Evolutionary conservation across 2,329 filamentous ascomycete genomes (phyloP).

Genomic region (Paraphoma sp.): DNA sequence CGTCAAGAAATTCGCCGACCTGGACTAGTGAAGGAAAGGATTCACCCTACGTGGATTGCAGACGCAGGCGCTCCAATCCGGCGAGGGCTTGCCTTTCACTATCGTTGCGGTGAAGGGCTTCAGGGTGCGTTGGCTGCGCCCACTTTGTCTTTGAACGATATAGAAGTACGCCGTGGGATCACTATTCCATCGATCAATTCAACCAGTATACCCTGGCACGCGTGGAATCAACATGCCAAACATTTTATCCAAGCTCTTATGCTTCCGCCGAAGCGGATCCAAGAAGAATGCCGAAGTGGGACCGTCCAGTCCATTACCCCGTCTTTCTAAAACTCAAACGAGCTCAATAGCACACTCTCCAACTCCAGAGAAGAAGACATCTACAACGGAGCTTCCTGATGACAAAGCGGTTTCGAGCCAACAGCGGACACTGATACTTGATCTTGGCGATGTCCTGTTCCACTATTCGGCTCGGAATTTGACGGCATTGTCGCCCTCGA

Average conservation of each 20-base stretch:
- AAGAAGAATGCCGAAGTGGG: background rate
- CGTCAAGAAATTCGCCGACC: background rate
- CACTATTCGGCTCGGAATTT: slow-evolving; percentile 36
- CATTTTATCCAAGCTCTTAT: background rate
- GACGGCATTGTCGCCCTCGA: slow-evolving; percentile 24
- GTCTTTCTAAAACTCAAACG: background rate
- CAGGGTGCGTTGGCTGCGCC: background rate
- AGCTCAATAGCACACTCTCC: background rate
- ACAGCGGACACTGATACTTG: slow-evolving; percentile 35
- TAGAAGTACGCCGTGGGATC: background rate
- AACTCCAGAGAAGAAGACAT: background rate
- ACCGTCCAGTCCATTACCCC: background rate
- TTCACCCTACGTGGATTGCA: background rate
- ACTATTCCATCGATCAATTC: background rate
- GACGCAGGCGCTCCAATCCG: background rate
- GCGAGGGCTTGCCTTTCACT: background rate
- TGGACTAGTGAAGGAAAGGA: background rate
- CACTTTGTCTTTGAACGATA: background rate
- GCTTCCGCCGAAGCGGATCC: background rate
- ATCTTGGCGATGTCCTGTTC: slow-evolving; percentile 47
- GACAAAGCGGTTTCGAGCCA: background rate
- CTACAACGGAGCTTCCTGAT: background rate
- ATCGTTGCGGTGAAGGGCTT: background rate
- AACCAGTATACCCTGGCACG: background rate
- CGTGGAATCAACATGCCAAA: background rate